A percentile compares a stretch with the other conserved stretches of the same genome.
phyloP scores from a whole-genome alignment of 2,329 filamentous ascomycete species.

The Helicocarpus griseus region DNA sequence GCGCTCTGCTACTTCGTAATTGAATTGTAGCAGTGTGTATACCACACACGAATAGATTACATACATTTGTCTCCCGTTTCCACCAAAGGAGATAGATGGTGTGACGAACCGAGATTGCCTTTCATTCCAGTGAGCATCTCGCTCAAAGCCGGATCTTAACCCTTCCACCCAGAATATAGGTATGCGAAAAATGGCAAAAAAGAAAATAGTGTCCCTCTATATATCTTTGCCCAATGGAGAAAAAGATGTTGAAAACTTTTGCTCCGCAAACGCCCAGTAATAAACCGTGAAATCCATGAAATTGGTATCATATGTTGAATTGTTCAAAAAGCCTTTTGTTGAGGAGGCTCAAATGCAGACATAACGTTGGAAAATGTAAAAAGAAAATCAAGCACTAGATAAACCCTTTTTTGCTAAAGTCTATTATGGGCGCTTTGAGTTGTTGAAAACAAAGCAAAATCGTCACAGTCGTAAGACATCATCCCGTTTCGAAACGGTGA shows the following conservation, averaged over 20 bases:
- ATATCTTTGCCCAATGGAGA: slow-evolving; percentile 12
- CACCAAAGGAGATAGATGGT: neutral
- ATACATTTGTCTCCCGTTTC: neutral
- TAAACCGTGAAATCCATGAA: slow-evolving; percentile 17
- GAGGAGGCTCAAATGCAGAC: slow-evolving; percentile 16
- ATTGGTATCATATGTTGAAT: slow-evolving; percentile 42
- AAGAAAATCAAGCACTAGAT: slow-evolving; percentile 14
- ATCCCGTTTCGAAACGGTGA: slow-evolving; percentile 10
- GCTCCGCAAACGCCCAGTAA: slow-evolving; percentile 32
- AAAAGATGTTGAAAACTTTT: slow-evolving; percentile 33
- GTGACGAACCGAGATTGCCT: neutral
- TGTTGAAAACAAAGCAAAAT: slow-evolving; percentile 43
- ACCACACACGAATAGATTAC: neutral
- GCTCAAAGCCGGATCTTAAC: neutral
- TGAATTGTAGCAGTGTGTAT: neutral
- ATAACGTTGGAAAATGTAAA: slow-evolving; percentile 34
- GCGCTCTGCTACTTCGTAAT: neutral
- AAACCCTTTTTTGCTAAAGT: slow-evolving; percentile 22
- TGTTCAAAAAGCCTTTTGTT: slow-evolving; percentile 29
- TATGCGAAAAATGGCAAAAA: neutral
- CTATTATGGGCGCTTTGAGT: slow-evolving; percentile 33
- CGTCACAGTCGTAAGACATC: slow-evolving; percentile 34
- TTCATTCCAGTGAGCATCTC: neutral
- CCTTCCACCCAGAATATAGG: slow-evolving; percentile 1
- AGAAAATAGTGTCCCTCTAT: neutral